Evolutionary conservation across 805 yeast species (phyloP), one percentile per base, ranked within the genome.

Genomic region (Grigorovia humatica): DNA sequence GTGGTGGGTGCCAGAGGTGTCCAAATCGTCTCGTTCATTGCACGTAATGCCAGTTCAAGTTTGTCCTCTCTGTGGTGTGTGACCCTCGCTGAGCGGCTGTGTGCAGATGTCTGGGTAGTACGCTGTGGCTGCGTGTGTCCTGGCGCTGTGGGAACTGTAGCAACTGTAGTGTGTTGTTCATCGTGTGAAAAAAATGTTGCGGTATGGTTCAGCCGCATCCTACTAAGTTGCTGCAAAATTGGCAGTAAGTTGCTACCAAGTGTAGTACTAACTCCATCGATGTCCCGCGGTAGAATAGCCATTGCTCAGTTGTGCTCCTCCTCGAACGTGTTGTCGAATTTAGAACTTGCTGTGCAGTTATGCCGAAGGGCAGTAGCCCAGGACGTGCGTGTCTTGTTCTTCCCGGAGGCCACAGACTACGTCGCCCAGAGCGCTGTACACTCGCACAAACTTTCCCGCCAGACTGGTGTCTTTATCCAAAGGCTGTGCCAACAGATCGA

Each of bases 361-460:
- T 81, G 91, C 17, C 64, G 69, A n/a, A 67, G 73, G 49, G 96
- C 98, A 0, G 76, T 84, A 0, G 69, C 68, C 2, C 63, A 74
- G 15, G 77, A 83, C 3, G 89, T 85, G 13, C 73, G 76, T 55
- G 80, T 88, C 2, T 71, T 93, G 5, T 88, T 93, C 62, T 75
- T 91, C 46, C 98, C 98, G 1, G 99, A 91, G 65, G 98, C 98
- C 0, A 77, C 93, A 4, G 98, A 91, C 65, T 91, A 88, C 65
- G 75, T 91, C 43, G 83, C 96, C 5, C 73, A 79, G 49, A 79
- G 80, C 61, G 83, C 90, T 1, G 65, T 59, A 0, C 90, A 88
- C 57, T 82, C 95, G 0, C 72, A 74, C 49, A 57, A 70, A 29
- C 69, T 91, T n/a, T 88, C 84, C 0, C 76, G 13, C 71, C 75